Base-by-base conservation (phyloP, 202 grass and related monocot genomes). In the Carex arenaria region DNA sequence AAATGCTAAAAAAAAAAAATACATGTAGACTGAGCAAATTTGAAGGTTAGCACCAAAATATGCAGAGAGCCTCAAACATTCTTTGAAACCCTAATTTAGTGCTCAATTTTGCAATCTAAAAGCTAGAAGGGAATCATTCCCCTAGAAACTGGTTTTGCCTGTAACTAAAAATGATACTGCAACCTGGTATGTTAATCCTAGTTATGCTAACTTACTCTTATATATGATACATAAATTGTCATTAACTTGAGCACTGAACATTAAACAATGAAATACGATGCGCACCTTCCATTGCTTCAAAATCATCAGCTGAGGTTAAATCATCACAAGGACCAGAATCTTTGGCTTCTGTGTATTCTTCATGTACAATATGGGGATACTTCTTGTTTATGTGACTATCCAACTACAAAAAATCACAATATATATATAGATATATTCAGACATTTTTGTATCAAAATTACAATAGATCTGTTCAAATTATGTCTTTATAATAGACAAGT, bases 321-420 rank as follows among this genome's bases (percentile, higher is more conserved):
- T 93, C 85, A 61, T 87, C 49, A 55, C 56, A 91, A 20, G 84
- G 88, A 47, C 85, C 87, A 80, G 51, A 61, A 57, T 76, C 30
- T 15, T 78, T 80, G 59, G 71, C 92, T 88, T 91, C 90, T 64
- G 84, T 79, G 47, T 72, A 26, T 84, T 97, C 95, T 85, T 94
- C 92, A 72, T 94, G 87, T 61, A 97, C 89, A 54, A 97, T 86
- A 87, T 97, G 95, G 68, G 95, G 95, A 70, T 97, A 97, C 68
- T 85, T 97, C 26, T 93, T 79, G 73, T 54, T 90, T 66, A 87
- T 87, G 2, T 84, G 86, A 67, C 79, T 82, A 61, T 89, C 82
- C 87, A 77, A 87, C 93, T 95, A 82, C 84, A 85, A 34, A 85
- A 34, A 80, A 87, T 65, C 85, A 73, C 40, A 51, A 89, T n/a